phyloP scores from a whole-genome alignment of 805 yeast species.

The baker's yeast (Saccharomyces cerevisiae) region DNA sequence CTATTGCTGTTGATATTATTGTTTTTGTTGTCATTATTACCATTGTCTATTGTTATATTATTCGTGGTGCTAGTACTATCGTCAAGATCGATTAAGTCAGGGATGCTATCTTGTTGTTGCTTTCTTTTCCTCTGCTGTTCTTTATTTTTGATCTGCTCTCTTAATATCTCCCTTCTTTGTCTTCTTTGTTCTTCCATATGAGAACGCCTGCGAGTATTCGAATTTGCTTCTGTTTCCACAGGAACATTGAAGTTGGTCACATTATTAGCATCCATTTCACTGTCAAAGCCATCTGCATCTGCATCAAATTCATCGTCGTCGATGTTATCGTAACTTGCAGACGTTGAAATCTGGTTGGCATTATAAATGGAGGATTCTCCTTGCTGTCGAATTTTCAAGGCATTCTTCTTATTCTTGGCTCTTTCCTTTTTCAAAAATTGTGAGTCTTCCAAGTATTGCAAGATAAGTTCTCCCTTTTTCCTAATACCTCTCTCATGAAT shows the following conservation, averaged over 20 bases:
- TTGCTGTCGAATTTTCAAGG: slow-evolving; percentile 25
- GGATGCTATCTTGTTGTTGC: slow-evolving; percentile 18
- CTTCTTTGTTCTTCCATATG: slow-evolving; percentile 30
- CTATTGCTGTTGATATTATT: slow-evolving; percentile 4
- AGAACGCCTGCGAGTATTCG: slow-evolving; percentile 19
- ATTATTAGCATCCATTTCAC: slow-evolving; percentile 33
- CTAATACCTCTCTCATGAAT: slow-evolving; percentile 32
- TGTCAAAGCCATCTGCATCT: slow-evolving; percentile 10
- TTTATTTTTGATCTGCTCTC: slow-evolving; percentile 28
- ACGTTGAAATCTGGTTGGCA: slow-evolving; percentile 9
- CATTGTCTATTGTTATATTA: background rate
- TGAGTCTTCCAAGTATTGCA: slow-evolving; percentile 25
- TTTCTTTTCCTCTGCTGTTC: slow-evolving; percentile 27
- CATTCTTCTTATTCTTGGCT: slow-evolving; percentile 23
- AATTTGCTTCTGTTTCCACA: slow-evolving; percentile 4
- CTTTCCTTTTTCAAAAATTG: slow-evolving; percentile 27
- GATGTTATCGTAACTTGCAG: slow-evolving; percentile 22
- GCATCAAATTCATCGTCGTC: background rate
- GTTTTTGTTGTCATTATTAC: slow-evolving; percentile 1
- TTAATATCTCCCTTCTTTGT: slow-evolving; percentile 31
- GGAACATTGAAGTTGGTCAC: slow-evolving; percentile 21
- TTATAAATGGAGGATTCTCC: slow-evolving; percentile 13
- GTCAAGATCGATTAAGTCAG: slow-evolving; percentile 29
- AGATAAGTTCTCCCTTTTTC: slow-evolving; percentile 28
- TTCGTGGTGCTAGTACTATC: slow-evolving; percentile 7